Evolutionary conservation across 345 rosid genomes (phyloP).

Genomic region (Pistacia atlantica): DNA sequence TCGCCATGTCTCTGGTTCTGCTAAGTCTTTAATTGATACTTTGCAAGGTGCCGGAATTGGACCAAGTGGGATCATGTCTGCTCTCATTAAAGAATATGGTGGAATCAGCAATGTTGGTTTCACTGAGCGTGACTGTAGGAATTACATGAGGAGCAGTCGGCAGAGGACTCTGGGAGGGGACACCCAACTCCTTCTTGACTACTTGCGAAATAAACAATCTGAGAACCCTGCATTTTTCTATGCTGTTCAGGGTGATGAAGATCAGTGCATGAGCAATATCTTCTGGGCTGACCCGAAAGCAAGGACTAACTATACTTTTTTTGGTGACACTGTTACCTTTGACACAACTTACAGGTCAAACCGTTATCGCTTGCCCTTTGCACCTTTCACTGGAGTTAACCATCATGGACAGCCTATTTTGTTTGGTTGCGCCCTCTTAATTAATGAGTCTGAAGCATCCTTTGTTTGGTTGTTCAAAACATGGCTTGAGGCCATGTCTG

Average conservation of each 20-base stretch:
- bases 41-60: conserved; percentile 42
- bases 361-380: conserved; percentile 44
- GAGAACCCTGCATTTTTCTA: conserved; percentile 42
- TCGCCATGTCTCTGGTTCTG: conserved; percentile 39
- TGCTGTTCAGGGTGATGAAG: conserved; percentile 36
- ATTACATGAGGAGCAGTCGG: conserved; percentile 40
- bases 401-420: conserved; percentile 50
- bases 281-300: conserved; percentile 47
- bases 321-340: conserved; percentile 41
- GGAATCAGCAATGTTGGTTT: conserved; percentile 40
- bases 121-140: conserved; percentile 39
- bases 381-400: conserved; percentile 45
- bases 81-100: conserved; percentile 37
- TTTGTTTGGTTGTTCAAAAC: conserved; percentile 45
- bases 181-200: conserved; percentile 41
- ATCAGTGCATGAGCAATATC: conserved; percentile 30
- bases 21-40: conserved; percentile 36
- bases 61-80: conserved; percentile 41
- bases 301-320: conserved; percentile 35
- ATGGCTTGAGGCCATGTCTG: conserved; percentile 42
- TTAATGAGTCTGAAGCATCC: conserved; percentile 40
- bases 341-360: conserved; percentile 42
- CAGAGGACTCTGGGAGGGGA: conserved; percentile 39
- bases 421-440: conserved; percentile 44
- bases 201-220: conserved; percentile 33